These are phyloP conservation scores for Centrapalus pauciflorus DNA, from an alignment of 129 eudicot species.

Conservation along the genomic window DNA sequence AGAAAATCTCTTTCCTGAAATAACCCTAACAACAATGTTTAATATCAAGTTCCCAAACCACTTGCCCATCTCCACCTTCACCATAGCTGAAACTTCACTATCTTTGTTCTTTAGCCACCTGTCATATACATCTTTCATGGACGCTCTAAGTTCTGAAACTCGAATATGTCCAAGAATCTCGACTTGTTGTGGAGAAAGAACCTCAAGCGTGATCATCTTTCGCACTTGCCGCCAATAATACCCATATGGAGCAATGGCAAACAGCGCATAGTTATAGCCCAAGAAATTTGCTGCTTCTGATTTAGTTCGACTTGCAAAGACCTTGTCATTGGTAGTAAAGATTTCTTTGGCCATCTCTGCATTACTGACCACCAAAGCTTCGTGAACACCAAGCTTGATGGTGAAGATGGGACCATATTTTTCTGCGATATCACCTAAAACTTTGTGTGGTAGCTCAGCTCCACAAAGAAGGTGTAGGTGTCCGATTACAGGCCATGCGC, in stretches of 20 bases:
- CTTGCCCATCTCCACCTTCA: conserved; percentile 18
- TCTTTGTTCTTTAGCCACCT: conserved; percentile 8
- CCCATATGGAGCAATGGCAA: conserved; percentile 24
- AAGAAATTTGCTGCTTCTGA: conserved; percentile 5
- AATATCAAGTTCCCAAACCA: conserved; percentile 25
- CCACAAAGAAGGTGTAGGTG: conserved; percentile 27
- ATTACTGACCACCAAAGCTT: conserved; percentile 19
- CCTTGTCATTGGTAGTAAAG: conserved; percentile 23
- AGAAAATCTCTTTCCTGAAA: conserved; percentile 14
- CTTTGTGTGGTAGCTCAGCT: conserved; percentile 19
- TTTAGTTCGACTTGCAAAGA: conserved; percentile 17
- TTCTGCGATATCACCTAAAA: conserved; percentile 28
- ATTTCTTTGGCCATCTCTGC: conserved; percentile 14
- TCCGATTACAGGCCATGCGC: conserved; percentile 35
- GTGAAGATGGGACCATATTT: conserved; percentile 28
- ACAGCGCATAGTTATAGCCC: conserved; percentile 28
- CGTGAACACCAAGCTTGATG: conserved; percentile 24
- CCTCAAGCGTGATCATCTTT: conserved; percentile 10
- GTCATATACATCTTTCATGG: not conserved
- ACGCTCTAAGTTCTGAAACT: conserved; percentile 15
- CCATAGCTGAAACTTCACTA: conserved; percentile 1
- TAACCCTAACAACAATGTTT: not conserved
- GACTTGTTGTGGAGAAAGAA: conserved; percentile 8
- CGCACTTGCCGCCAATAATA: conserved; percentile 27
- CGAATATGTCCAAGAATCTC: conserved; percentile 25